phyloP scores from a whole-genome alignment of 345 rosid genomes.

The Moringa oleifera region DNA sequence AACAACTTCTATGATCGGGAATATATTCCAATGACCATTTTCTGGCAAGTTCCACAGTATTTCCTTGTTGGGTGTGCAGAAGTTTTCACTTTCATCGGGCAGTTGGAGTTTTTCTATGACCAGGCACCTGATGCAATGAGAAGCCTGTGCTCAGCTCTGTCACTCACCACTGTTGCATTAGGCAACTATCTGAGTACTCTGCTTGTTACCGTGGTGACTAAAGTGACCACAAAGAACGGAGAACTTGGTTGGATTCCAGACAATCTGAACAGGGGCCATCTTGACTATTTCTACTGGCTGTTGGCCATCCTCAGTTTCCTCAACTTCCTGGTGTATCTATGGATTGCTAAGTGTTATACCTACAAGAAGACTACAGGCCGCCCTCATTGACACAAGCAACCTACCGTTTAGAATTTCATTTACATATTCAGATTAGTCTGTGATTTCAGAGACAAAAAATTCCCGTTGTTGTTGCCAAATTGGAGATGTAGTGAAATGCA shows the following conservation, averaged over 20 bases:
- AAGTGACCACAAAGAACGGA: conserved; percentile 44
- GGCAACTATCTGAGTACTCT: conserved; percentile 78
- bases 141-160: conserved; percentile 45
- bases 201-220: conserved; percentile 58
- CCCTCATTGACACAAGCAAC: conserved; percentile 17
- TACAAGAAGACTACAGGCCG: conserved; percentile 64
- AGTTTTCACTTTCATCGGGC: conserved; percentile 46
- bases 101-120: conserved; percentile 42
- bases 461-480: neutral
- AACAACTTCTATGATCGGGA: conserved; percentile 54
- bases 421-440: neutral
- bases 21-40: conserved; percentile 62
- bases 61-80: conserved; percentile 45
- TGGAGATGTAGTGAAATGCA: neutral
- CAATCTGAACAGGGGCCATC: conserved; percentile 78
- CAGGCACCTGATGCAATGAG: conserved; percentile 54
- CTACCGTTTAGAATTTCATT: conserved; percentile 11
- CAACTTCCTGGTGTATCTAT: conserved; percentile 65
- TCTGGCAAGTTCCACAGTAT: conserved; percentile 81
- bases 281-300: conserved; percentile 87
- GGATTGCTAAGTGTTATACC: conserved; percentile 64
- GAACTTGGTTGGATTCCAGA: conserved; percentile 85
- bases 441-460: neutral
- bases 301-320: conserved; percentile 58
- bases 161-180: conserved; percentile 35